These are phyloP conservation scores for Termitomyces sp. DNA, from an alignment of 768 basidiomycete genomes.

Conservation along the genomic window DNA sequence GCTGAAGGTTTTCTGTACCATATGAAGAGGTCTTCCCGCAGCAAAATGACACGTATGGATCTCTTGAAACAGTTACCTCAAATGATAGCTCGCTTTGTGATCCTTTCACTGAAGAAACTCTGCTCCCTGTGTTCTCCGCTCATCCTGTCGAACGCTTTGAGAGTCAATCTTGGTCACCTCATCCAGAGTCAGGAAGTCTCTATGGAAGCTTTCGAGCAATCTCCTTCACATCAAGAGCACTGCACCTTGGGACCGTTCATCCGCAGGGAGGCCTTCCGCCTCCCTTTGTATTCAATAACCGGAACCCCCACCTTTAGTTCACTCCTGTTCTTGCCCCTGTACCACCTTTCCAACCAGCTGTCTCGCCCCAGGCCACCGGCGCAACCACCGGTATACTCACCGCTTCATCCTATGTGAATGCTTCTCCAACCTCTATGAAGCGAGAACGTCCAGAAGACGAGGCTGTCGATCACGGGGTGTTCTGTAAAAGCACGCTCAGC, in stretches of 20 bases:
- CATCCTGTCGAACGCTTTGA: neutral
- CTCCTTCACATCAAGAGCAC: neutral
- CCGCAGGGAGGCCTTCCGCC: no score
- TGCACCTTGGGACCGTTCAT: neutral
- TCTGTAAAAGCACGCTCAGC: no score
- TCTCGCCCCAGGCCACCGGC: no score
- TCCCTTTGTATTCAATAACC: no score
- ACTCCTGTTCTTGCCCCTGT: neutral
- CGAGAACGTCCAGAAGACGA: no score
- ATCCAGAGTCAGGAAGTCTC: neutral
- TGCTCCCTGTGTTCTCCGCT: neutral
- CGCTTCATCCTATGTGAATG: no score
- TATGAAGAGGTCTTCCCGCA: no score
- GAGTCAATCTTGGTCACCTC: no score
- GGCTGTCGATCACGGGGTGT: no score
- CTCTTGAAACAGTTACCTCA: neutral
- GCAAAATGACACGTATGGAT: neutral
- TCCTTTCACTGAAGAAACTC: neutral
- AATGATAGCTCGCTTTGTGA: neutral
- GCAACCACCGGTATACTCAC: no score
- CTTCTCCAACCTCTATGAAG: no score
- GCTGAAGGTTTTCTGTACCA: neutral
- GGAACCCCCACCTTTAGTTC: neutral
- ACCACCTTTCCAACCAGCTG: no score
- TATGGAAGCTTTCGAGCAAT: neutral